A percentile compares a stretch with the other conserved stretches of the same genome.
Conservation (phyloP, 164 flowering plant genomes). For the Dillenia turbinata region DNA sequence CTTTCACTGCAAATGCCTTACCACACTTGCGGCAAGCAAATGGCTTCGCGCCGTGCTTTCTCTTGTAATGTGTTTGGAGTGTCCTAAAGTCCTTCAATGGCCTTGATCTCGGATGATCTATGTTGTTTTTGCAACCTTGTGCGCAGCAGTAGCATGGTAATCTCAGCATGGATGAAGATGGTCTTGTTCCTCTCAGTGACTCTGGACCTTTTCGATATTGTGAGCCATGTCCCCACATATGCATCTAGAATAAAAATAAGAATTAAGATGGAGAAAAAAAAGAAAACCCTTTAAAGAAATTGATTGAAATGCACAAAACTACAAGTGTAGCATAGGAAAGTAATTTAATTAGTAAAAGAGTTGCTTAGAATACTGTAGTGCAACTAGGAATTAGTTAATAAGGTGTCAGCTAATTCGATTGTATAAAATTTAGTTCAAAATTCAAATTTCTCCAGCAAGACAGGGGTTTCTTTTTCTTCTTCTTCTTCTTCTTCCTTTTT, state of each 20-base stretch:
- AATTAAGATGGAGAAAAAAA: background rate
- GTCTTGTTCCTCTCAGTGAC: constrained; percentile 48
- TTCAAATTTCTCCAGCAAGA: no score
- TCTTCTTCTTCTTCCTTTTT: background rate
- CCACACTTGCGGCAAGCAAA: constrained; percentile 61
- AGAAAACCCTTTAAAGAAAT: background rate
- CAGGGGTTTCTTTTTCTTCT: background rate
- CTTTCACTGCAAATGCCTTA: constrained; percentile 65
- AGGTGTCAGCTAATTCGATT: no score
- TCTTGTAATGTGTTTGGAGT: constrained; percentile 71
- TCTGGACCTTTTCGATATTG: constrained; percentile 54
- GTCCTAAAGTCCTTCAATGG: constrained; percentile 75
- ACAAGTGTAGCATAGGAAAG: background rate
- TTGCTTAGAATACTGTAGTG: no score
- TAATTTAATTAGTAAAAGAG: no score
- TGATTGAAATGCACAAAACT: background rate
- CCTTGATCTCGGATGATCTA: constrained; percentile 58
- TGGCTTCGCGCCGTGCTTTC: constrained; percentile 65
- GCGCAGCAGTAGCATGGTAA: constrained; percentile 71
- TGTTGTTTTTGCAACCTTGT: constrained; percentile 69
- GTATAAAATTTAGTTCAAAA: no score
- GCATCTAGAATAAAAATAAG: constrained; percentile 36
- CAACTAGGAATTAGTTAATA: no score
- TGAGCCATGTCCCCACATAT: constrained; percentile 82
- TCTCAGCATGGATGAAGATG: constrained; percentile 44